A percentile compares a stretch with the other conserved stretches of the same genome.
These are phyloP conservation scores for Hibiscus mutabilis DNA, from an alignment of 345 rosid species.

Conservation along the genomic window DNA sequence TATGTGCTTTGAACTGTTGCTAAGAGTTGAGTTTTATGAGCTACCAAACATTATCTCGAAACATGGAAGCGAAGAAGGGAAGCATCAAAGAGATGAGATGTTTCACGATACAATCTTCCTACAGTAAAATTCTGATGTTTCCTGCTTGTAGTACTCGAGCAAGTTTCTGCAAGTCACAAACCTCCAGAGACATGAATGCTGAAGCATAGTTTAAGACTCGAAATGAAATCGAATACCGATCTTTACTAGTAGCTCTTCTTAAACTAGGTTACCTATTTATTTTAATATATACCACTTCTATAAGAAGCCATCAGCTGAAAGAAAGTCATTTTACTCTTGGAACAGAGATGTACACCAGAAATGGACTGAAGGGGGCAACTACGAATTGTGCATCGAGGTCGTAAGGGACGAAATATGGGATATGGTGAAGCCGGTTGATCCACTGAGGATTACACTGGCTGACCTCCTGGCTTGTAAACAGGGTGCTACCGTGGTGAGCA, in stretches of 20 bases:
- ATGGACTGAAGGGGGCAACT: constrained; percentile 99
- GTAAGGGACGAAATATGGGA: constrained; percentile 99
- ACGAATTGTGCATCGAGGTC: constrained; percentile 85
- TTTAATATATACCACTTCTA: neutral
- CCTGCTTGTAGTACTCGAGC: constrained; percentile 62
- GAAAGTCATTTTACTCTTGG: neutral
- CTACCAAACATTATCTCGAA: neutral
- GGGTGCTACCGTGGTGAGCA: constrained; percentile 91
- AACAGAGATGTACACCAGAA: constrained; percentile 94
- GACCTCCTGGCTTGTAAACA: constrained; percentile 87
- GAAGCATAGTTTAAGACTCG: neutral
- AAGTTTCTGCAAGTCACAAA: constrained; percentile 57
- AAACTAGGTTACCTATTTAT: neutral
- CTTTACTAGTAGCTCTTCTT: neutral
- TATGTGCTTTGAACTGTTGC: constrained; percentile 1
- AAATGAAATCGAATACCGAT: neutral
- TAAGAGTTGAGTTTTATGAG: neutral
- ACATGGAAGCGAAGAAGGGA: constrained; percentile 91
- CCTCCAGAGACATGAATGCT: constrained; percentile 40
- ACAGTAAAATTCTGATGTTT: constrained; percentile 54
- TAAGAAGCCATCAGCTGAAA: constrained; percentile 6
- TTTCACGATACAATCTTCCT: constrained; percentile 93
- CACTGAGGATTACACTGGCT: constrained; percentile 52
- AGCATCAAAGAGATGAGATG: constrained; percentile 71
- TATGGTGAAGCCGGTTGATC: constrained; percentile 94